These are phyloP conservation scores for Sporodiniella umbellata DNA, from an alignment of 371 early-diverging fungal genomes.

Conservation along the genomic window DNA sequence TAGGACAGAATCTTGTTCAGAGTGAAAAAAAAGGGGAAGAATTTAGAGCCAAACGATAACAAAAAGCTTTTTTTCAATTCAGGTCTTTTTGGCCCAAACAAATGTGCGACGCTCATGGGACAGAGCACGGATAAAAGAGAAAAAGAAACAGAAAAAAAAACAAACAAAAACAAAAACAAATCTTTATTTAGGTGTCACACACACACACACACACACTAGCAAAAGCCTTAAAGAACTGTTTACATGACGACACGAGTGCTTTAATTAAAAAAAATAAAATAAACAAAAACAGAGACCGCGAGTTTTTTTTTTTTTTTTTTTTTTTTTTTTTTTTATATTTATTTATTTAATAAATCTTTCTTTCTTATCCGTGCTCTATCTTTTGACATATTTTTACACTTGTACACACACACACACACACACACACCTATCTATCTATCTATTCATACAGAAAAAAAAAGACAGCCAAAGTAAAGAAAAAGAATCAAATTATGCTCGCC, in stretches of 20 bases:
- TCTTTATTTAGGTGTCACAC: background rate
- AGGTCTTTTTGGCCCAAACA: background rate
- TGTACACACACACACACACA: no score
- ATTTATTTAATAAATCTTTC: slow-evolving; percentile 1
- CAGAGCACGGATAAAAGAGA: background rate
- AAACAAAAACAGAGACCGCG: background rate
- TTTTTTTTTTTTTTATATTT: no score
- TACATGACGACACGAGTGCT: background rate
- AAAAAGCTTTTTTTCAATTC: background rate
- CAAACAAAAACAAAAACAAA: no score
- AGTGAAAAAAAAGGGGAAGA: background rate
- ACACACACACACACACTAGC: background rate
- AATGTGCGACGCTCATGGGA: background rate
- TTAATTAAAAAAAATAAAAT: slow-evolving; percentile 1
- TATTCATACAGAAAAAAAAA: background rate
- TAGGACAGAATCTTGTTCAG: no score
- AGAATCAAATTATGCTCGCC: no score
- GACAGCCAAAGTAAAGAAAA: no score
- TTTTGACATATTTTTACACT: no score
- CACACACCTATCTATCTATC: slow-evolving; percentile 4
- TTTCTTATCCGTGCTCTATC: background rate
- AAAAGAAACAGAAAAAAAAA: no score
- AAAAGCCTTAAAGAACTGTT: background rate
- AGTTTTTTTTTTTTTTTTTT: background rate
- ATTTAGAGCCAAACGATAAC: background rate